Base-by-base conservation (phyloP, 2,329 filamentous ascomycete species). In the Xylariaceae sp. region DNA sequence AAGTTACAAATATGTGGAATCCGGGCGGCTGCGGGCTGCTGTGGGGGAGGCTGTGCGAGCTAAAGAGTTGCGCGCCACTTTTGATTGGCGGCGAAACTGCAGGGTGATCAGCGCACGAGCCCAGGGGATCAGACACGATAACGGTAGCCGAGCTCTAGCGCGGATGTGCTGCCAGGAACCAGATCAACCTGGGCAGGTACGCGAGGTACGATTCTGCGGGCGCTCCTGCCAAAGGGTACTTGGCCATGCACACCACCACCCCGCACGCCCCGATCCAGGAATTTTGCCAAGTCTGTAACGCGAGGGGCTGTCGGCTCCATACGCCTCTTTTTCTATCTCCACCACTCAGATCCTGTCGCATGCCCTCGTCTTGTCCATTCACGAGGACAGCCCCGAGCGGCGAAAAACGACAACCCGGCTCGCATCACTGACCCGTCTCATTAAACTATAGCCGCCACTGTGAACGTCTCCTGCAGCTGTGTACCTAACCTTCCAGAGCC, bases 341-440 rank as follows among this genome's bases (percentile, higher is more conserved):
- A 41, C 49, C 50, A 51, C 46, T 50, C 46, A 47, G 47, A 42
- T 38, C 17, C 17, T 33, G 19, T 33, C 11, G 18, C 35, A 38
- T 31, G 35, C 39, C 40, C 42, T 39, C 26, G 43, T 28, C 39
- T 17, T 18, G 46, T 46, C n/a, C n/a, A n/a, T n/a, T n/a, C n/a
- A n/a, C n/a, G n/a, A n/a, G n/a, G n/a, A n/a, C n/a, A n/a, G n/a
- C n/a, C n/a, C n/a, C n/a, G n/a, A n/a, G n/a, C n/a, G n/a, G n/a
- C n/a, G n/a, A n/a, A n/a, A n/a, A n/a, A n/a, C n/a, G n/a, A n/a
- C n/a, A n/a, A n/a, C n/a, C n/a, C n/a, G n/a, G n/a, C n/a, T n/a
- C n/a, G n/a, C n/a, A n/a, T n/a, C n/a, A n/a, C n/a, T n/a, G n/a
- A n/a, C n/a, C n/a, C n/a, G n/a, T n/a, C n/a, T n/a, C n/a, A n/a